Evolutionary conservation across 257 asterid species (phyloP), one percentile per base, ranked within the genome.

Genomic region (Solanum dulcamara): DNA sequence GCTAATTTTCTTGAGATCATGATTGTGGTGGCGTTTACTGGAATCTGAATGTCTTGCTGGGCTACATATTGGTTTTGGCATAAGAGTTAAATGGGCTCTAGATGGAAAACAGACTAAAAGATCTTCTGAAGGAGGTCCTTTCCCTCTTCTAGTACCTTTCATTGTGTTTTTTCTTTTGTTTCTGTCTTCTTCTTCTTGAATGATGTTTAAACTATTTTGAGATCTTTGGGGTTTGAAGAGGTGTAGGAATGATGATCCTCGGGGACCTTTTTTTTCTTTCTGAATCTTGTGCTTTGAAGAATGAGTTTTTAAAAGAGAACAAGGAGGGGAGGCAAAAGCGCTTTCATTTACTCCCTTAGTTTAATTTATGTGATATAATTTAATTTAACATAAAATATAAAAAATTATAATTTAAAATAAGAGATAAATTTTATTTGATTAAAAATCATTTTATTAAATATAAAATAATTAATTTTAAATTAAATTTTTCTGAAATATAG

Each of bases 1-100:
- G 44, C 72, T 81, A 5, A 85, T 85, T 64, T 89, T 89, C 83
- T 88, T 90, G 60, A 15, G 85, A 59, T 46, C 86, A 46, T 81
- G 91, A 84, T 87, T 75, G 32, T 86, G 92, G 81, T 88, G 93
- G 89, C 88, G 90, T 8, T 88, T 83, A 83, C 38, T 81, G 55
- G 88, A 62, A 0, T 93, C 93, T 4, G 90, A 86, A 24, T 91
- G 92, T 84, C 97, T 85, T 4, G 93, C 93, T 2, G 99, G 98
- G 88, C 99, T 96, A 87, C 97, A 93, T 46, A 94, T 89, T 35
- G 95, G 92, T 87, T 93, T 96, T 0, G 99, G 99, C 98, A 93
- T 89, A 22, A 94, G 90, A 3, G 91, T 90, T n/a, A 94, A 72
- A 85, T 92, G 99, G 33, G 96, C 93, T 88, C 98, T 91, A 22